Conservation (phyloP, 371 early-diverging fungal genomes). For the Mortierella sp. region DNA sequence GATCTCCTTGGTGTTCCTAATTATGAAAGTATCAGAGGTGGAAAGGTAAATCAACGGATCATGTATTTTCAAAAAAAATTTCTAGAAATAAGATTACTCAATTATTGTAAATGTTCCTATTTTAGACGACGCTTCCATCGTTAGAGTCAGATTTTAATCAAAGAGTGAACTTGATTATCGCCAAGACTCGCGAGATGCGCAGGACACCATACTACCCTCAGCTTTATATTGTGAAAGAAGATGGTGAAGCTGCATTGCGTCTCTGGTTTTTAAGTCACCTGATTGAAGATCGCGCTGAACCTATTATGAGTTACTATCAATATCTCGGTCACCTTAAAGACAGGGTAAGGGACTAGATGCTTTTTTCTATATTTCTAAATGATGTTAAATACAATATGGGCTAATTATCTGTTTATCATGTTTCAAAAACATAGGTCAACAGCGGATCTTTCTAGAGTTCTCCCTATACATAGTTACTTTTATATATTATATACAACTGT, state of each 20-base stretch:
- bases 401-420: background rate
- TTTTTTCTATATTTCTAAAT: background rate
- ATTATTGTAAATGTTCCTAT: background rate
- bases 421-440: slow-evolving; percentile 26
- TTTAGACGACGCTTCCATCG: slow-evolving; percentile 64
- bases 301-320: slow-evolving; percentile 87
- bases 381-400: background rate
- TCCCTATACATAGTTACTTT: background rate
- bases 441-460: slow-evolving; percentile 29
- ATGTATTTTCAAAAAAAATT: background rate
- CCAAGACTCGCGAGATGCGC: slow-evolving; percentile 70
- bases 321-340: slow-evolving; percentile 76
- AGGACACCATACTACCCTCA: slow-evolving; percentile 73
- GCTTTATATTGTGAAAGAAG: slow-evolving; percentile 90
- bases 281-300: slow-evolving; percentile 93
- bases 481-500: too few species aligned
- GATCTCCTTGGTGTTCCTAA: slow-evolving; percentile 76
- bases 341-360: slow-evolving; percentile 55
- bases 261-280: slow-evolving; percentile 89
- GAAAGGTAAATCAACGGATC: slow-evolving; percentile 60
- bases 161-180: slow-evolving; percentile 70
- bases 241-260: slow-evolving; percentile 88
- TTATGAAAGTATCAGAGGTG: slow-evolving; percentile 71
- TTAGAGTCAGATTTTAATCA: slow-evolving; percentile 70
- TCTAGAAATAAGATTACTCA: too few species aligned